Conservation (phyloP, 441 rosid species). For the Pelargonium citronellum region DNA sequence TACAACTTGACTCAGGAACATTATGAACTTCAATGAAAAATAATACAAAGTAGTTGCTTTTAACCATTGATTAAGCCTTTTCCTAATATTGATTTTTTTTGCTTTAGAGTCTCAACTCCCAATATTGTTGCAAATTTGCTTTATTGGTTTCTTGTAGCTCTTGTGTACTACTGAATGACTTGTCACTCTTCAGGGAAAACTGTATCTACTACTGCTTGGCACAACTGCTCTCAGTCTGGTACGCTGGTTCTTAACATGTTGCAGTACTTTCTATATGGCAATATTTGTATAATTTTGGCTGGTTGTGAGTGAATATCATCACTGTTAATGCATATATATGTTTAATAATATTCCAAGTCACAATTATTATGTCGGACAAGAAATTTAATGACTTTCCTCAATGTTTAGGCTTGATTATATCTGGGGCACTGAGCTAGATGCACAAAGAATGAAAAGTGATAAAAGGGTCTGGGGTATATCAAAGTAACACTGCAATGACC, state of each 20-base stretch:
- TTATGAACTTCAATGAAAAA: no score
- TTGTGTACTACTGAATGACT: conserved; percentile 1
- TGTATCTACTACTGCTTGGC: conserved; percentile 85
- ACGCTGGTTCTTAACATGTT: conserved; percentile 21
- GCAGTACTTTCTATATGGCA: background rate
- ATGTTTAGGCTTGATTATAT: no score
- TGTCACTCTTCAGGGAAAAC: conserved; percentile 54
- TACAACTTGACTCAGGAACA: no score
- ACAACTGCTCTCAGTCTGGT: conserved; percentile 95
- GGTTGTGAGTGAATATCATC: background rate
- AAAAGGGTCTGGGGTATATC: background rate
- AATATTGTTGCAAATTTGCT: conserved; percentile 2
- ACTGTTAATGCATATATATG: no score
- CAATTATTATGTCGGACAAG: no score
- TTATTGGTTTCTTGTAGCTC: background rate
- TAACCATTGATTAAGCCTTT: background rate
- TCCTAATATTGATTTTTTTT: background rate
- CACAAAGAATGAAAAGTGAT: no score
- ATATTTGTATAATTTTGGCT: background rate
- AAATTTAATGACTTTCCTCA: no score
- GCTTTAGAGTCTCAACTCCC: background rate
- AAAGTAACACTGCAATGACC: background rate
- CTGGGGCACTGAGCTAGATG: no score
- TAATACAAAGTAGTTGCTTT: no score
- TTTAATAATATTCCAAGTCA: background rate